These are phyloP conservation scores for Boletus insuetus DNA, from an alignment of 768 basidiomycete genomes.

Conservation along the genomic window DNA sequence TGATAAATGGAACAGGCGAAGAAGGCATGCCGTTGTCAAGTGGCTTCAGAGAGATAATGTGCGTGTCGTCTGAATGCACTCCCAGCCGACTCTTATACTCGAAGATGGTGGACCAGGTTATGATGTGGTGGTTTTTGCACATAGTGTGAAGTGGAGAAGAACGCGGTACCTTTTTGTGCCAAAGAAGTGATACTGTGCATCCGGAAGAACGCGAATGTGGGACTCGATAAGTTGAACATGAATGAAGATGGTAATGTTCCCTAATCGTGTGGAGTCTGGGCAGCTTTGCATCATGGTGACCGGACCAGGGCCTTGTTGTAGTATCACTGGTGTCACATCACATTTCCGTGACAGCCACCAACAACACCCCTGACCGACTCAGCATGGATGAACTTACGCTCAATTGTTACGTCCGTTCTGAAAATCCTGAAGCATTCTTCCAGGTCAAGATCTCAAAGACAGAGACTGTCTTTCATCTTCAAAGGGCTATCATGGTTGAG, in stretches of 20 bases:
- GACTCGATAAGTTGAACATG: slow-evolving; percentile 5
- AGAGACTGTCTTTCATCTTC: too few relatives aligned
- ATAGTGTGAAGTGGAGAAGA: slow-evolving; percentile 16
- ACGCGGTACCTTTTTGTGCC: too few relatives aligned
- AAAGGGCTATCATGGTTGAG: too few relatives aligned
- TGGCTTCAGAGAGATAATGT: slow-evolving; percentile 15
- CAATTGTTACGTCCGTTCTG: too few relatives aligned
- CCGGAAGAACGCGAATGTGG: slow-evolving; percentile 10
- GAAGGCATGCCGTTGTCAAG: slow-evolving; percentile 23
- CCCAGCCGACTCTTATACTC: slow-evolving; percentile 19
- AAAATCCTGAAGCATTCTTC: too few relatives aligned
- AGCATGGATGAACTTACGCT: too few relatives aligned
- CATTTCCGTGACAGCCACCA: too few relatives aligned
- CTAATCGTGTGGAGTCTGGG: slow-evolving; percentile 16
- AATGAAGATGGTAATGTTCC: too few relatives aligned
- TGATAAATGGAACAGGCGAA: slow-evolving; percentile 26
- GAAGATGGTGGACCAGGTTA: slow-evolving; percentile 15
- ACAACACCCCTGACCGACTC: too few relatives aligned
- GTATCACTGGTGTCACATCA: rapidly evolving
- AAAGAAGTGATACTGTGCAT: slow-evolving; percentile 8
- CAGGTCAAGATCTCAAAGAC: too few relatives aligned
- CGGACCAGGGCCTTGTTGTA: not conserved
- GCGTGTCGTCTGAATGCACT: slow-evolving; percentile 11
- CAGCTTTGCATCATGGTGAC: slow-evolving; percentile 24
- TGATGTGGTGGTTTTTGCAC: slow-evolving; percentile 16